These are phyloP conservation scores for Xylaria sp. DNA, from an alignment of 2,329 filamentous ascomycete genomes.

Conservation along the genomic window DNA sequence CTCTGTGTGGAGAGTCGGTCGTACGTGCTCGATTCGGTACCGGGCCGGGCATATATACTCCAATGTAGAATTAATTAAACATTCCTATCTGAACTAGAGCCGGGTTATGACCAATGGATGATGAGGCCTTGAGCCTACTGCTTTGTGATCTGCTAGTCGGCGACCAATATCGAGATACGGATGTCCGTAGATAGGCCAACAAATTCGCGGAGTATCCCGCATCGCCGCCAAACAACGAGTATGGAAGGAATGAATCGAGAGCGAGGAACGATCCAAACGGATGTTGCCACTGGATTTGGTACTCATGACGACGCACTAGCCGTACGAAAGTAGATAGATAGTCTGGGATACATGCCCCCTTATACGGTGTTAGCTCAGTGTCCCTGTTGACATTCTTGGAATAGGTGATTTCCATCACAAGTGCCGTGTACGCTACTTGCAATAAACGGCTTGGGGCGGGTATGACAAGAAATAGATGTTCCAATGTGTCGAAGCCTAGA, in stretches of 20 bases:
- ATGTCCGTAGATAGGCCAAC: conserved; percentile 5
- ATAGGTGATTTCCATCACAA: background rate
- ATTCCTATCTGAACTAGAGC: conserved; percentile 2
- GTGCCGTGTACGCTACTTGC: background rate
- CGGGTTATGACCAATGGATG: background rate
- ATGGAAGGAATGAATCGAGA: background rate
- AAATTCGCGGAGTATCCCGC: background rate
- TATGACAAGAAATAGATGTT: background rate
- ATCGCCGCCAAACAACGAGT: background rate
- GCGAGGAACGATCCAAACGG: no score
- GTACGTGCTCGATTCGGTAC: background rate
- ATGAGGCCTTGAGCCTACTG: background rate
- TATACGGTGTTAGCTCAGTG: background rate
- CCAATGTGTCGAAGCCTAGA: background rate
- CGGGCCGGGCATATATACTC: background rate
- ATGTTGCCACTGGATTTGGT: background rate
- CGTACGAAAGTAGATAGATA: background rate
- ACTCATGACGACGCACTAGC: background rate
- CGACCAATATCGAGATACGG: background rate
- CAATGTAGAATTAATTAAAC: background rate
- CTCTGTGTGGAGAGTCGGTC: background rate
- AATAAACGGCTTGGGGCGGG: background rate
- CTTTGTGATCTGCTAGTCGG: conserved; percentile 5
- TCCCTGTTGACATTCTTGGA: background rate
- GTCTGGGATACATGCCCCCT: no score